Base-by-base conservation (phyloP, 2,329 filamentous ascomycete genomes). In the Botrytis deweyae region DNA sequence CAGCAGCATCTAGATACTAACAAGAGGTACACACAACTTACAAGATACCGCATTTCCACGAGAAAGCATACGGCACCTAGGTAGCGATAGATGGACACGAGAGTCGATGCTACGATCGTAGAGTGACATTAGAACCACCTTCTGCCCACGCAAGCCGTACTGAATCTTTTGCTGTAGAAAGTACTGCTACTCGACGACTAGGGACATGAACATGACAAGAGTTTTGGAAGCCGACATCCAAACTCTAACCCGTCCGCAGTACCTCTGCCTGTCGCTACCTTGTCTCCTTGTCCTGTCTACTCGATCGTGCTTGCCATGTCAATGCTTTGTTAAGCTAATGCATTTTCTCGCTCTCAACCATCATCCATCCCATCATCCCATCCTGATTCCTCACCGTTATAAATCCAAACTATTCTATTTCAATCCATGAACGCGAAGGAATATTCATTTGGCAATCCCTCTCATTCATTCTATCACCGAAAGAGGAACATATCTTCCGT, bases 401-500 rank as follows among this genome's bases (percentile, higher is more conserved):
- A 65, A 65, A 65, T 4, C 12, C 63, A 25, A 36, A 46, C 40
- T 65, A 65, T 65, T 66, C 64, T 66, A 36, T 33, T 66, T 66
- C 63, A 65, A 65, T 65, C 63, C 63, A 65, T 65, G 63, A 46
- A 36, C 6, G 20, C 63, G 63, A 49, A 58, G 52, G 29, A 66
- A 66, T 36, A 66, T 66, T 49, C 14, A 12, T 22, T 25, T 66
- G 18, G 0, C 36, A 36, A 66, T 49, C 25, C 25, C 29, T 42
- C 29, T 16, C 4, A 10, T 36, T 66, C 36, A 55, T n/a, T 69
- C 18, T 68, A 68, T 68, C 66, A 16, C 36, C 36, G 18, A 58
- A 69, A 58, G 44, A 20, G 14, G 36, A 46, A 18, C 42, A 61
- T 33, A 20, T 29, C 63, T 5, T 58, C 58, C 38, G 29, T 68